Evolutionary conservation across 208 protist species (phyloP), one percentile per base, ranked within the genome.

Genomic region (Crithidia sp.): DNA sequence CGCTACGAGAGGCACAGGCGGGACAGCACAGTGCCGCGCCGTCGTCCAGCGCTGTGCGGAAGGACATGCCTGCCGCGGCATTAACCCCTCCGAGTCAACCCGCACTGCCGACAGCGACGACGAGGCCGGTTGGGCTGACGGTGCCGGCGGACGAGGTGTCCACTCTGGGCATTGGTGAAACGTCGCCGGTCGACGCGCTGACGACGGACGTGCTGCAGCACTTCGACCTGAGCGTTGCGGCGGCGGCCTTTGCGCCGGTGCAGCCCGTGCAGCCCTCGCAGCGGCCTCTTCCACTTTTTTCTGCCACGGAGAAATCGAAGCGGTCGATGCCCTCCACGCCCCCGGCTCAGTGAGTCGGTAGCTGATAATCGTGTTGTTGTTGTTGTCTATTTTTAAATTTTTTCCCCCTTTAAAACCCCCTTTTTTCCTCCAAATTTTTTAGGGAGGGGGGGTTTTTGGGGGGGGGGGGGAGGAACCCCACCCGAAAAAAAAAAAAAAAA

Each of bases 1-100:
- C 65, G 9, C 59, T 64, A 40, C 70, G 71, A 6, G 61, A 79
- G 39, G 41, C 49, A 60, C 68, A 52, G n/a, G 57, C 44, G 36
- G 10, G 55, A 56, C 55, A 66, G 55, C 43, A 67, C 28, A 37
- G 28, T 28, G 28, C 28, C 28, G 28, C 50, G 52, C 63, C 43
- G 40, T 8, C 45, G 44, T 4, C 60, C 5, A 14, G 44, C 7
- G 54, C 39, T 28, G 28, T 14, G 43, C 50, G 28, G 17, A 37
- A 37, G 40, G 36, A 19, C 28, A 45, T 2, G 59, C 59, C 12
- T 12, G 28, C 28, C 28, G 28, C 28, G 28, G 28, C 28, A 1
- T 28, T 28, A 28, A 28, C 28, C 28, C 28, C 28, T 28, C 28
- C 28, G 28, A 28, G 28, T 28, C 28, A 28, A 28, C 28, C 28